Base-by-base conservation (phyloP, 768 basidiomycete genomes). In the Boletus subparvulus region DNA sequence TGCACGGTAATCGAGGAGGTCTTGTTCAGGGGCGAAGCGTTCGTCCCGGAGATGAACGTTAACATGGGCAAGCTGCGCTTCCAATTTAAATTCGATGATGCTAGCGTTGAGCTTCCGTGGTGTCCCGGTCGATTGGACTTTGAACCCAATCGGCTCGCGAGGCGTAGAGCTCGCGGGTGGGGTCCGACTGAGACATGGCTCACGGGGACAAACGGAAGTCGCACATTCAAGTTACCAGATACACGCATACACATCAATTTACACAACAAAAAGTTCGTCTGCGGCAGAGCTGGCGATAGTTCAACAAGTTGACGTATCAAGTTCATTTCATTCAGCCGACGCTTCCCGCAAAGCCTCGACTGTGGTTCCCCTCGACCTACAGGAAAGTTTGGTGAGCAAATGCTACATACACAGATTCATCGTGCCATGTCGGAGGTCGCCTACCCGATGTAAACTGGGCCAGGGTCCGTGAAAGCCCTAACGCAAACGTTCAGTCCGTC, bases 401-500 rank as follows among this genome's bases (percentile, higher is more conserved):
- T 28, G 19, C 28, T 13, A 19, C 24, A n/a, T 14, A 11, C 11
- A 4, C 10, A 32, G 32, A 4, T 11, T 4, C 4, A 3, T 14
- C 28, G 14, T 12, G 41, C n/a, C 60, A n/a, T 11, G 28, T 35
- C 14, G 7, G 8, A 43, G 16, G 21, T 35, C 30, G 11, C 66
- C 41, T 62, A 69, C 70, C 68, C 62, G 11, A 70, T 26, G 55
- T 63, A 63, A 47, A 42, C 65, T 2, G 63, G 50, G 28, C 68
- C 69, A 12, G 66, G 64, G n/a, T 72, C 69, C 39, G 52, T 35
- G 54, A 72, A 70, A 33, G 59, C 50, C 60, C 70, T 70, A 26
- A 26, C 2, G n/a, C 7, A 30, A 39, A 40, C 17, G 35, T 41
- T 42, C 26, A 41, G 17, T 51, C 9, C n/a, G 16, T 21, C 28